phyloP scores from a whole-genome alignment of 176 grass and related monocot species.

The Eragrostis nindensis region DNA sequence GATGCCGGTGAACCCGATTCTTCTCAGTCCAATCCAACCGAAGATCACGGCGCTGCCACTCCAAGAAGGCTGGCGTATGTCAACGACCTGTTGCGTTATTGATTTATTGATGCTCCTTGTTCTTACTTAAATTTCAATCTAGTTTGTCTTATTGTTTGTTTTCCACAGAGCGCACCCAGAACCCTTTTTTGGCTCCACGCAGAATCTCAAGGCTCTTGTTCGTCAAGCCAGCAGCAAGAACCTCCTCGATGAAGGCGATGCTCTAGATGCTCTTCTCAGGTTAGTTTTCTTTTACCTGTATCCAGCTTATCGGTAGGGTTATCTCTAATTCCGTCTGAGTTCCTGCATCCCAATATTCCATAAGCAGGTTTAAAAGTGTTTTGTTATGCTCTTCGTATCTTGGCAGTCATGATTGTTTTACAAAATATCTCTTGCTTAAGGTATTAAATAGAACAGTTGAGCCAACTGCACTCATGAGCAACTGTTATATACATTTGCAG shows the following conservation, averaged over 20 bases:
- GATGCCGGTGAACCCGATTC: conserved; percentile 29
- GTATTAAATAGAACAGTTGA: too few relatives aligned
- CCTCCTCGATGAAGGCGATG: conserved; percentile 29
- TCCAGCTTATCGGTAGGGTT: background rate
- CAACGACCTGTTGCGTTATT: background rate
- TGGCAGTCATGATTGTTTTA: background rate
- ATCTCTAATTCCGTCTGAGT: too few relatives aligned
- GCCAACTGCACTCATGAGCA: too few relatives aligned
- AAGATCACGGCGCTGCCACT: conserved; percentile 5
- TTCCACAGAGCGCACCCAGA: conserved; percentile 46
- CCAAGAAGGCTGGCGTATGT: conserved; percentile 33
- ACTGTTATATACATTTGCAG: background rate
- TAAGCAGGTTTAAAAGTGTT: background rate
- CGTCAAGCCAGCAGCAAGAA: conserved; percentile 46
- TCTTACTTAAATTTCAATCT: background rate
- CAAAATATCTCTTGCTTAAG: background rate
- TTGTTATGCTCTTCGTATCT: background rate
- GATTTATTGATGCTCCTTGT: background rate
- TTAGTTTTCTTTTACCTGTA: background rate
- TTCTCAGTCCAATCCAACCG: conserved; percentile 13
- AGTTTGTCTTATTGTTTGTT: background rate
- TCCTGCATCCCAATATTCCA: too few relatives aligned
- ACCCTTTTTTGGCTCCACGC: conserved; percentile 58
- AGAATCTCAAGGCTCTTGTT: conserved; percentile 45
- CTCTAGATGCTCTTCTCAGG: conserved; percentile 34